These are phyloP conservation scores for Kodamaea sagamina DNA, from an alignment of 805 yeast genomes.

Conservation along the genomic window DNA sequence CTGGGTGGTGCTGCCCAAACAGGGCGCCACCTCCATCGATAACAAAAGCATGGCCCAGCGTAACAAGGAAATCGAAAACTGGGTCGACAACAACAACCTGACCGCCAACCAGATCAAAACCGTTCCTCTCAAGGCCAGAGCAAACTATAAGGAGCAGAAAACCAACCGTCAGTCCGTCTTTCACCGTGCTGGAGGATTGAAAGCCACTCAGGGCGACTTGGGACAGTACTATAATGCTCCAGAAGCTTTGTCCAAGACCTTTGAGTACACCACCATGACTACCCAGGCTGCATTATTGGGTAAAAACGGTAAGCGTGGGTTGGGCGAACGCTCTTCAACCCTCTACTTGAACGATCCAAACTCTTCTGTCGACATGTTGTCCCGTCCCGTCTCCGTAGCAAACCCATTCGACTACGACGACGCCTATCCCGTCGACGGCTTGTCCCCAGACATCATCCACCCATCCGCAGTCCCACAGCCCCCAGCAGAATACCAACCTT, in stretches of 20 bases:
- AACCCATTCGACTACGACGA: constrained; percentile 40
- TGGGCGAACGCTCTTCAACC: constrained; percentile 26
- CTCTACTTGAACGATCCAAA: constrained; percentile 32
- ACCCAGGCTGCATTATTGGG: constrained; percentile 54
- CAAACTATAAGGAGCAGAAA: constrained; percentile 42
- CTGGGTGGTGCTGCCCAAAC: constrained; percentile 69
- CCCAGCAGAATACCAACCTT: constrained; percentile 85
- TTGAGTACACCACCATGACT: constrained; percentile 62
- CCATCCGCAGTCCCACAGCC: constrained; percentile 90
- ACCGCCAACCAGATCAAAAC: constrained; percentile 51
- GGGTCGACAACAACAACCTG: constrained; percentile 61
- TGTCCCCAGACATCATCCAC: constrained; percentile 62
- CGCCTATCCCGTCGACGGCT: constrained; percentile 41
- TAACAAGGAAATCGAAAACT: constrained; percentile 71
- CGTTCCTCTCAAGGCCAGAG: constrained; percentile 55
- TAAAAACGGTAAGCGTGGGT: constrained; percentile 14
- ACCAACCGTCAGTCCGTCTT: constrained; percentile 46
- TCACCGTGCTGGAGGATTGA: constrained; percentile 30
- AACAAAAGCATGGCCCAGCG: constrained; percentile 63
- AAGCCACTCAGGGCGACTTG: constrained; percentile 43
- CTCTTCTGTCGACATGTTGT: constrained; percentile 37
- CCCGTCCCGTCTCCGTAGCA: constrained; percentile 27
- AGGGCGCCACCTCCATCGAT: constrained; percentile 73
- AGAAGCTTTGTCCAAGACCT: constrained; percentile 36
- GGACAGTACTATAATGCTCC: constrained; percentile 39